Conservation (phyloP, 2,329 filamentous ascomycete species). For the Oidium heveae region DNA sequence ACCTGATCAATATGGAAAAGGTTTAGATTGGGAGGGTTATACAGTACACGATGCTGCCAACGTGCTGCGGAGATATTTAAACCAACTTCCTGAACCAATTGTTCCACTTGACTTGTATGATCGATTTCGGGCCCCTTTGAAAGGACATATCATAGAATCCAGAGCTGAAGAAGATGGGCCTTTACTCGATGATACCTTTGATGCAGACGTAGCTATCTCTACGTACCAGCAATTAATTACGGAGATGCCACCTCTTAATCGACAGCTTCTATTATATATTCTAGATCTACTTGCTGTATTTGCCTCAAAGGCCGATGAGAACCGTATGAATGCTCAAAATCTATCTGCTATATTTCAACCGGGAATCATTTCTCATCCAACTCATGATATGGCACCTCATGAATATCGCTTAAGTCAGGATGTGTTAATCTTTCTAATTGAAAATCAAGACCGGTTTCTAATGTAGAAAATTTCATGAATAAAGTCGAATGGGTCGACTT, state of each 20-base stretch:
- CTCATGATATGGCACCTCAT: slow-evolving; percentile 81
- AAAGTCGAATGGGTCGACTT: no score
- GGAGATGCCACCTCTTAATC: slow-evolving; percentile 74
- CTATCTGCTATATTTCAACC: slow-evolving; percentile 94
- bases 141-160: slow-evolving; percentile 38
- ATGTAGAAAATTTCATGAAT: slow-evolving; percentile 20
- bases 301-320: slow-evolving; percentile 84
- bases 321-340: slow-evolving; percentile 90
- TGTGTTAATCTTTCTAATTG: slow-evolving; percentile 90
- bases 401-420: slow-evolving; percentile 93
- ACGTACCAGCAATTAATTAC: slow-evolving; percentile 81
- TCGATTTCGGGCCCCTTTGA: slow-evolving; percentile 64
- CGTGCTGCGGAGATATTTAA: slow-evolving; percentile 81
- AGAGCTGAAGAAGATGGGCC: slow-evolving; percentile 42
- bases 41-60: slow-evolving; percentile 97
- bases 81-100: slow-evolving; percentile 87
- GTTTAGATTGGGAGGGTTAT: slow-evolving; percentile 88
- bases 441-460: slow-evolving; percentile 94
- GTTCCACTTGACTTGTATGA: slow-evolving; percentile 87
- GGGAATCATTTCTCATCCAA: slow-evolving; percentile 78
- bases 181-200: slow-evolving; percentile 48
- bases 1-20: slow-evolving; percentile 86
- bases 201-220: slow-evolving; percentile 49
- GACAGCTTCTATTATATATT: slow-evolving; percentile 84
- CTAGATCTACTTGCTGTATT: slow-evolving; percentile 90